Conservation (phyloP, 169 alveolate genomes). For the Babesia ovata region DNA sequence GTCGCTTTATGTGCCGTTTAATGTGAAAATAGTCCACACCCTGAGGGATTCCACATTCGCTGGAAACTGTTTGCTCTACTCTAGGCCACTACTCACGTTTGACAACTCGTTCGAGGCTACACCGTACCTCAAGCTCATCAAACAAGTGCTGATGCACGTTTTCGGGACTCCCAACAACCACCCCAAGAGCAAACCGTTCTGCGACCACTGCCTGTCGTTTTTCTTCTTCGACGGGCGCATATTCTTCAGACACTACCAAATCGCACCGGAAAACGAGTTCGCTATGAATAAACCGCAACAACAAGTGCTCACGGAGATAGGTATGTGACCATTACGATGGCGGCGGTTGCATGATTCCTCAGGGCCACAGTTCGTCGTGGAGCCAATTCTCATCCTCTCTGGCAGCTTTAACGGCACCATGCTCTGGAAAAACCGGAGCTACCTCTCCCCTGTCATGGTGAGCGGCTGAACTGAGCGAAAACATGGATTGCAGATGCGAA, state of each 20-base stretch:
- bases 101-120: conserved; percentile 81
- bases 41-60: conserved; percentile 89
- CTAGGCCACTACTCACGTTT: conserved; percentile 93
- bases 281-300: conserved; percentile 80
- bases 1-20: conserved; percentile 20
- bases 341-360: conserved; percentile 26
- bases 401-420: conserved; percentile 84
- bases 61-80: conserved; percentile 93
- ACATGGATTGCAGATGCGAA: conserved; percentile 9
- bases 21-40: conserved; percentile 77
- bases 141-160: conserved; percentile 77
- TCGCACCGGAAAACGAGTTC: conserved; percentile 76
- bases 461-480: not conserved
- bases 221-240: conserved; percentile 85
- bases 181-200: conserved; percentile 95
- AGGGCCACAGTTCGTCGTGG: conserved; percentile 92
- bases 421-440: conserved; percentile 47
- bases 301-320: conserved; percentile 85
- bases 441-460: conserved; percentile 61
- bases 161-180: conserved; percentile 93
- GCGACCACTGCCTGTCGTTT: conserved; percentile 92
- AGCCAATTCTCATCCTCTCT: conserved; percentile 86
- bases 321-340: conserved; percentile 48
- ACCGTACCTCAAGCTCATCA: conserved; percentile 71
- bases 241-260: conserved; percentile 92